Evolutionary conservation across 306 rosid species (phyloP), one percentile per base, ranked within the genome.

Genomic region (Senna tora): DNA sequence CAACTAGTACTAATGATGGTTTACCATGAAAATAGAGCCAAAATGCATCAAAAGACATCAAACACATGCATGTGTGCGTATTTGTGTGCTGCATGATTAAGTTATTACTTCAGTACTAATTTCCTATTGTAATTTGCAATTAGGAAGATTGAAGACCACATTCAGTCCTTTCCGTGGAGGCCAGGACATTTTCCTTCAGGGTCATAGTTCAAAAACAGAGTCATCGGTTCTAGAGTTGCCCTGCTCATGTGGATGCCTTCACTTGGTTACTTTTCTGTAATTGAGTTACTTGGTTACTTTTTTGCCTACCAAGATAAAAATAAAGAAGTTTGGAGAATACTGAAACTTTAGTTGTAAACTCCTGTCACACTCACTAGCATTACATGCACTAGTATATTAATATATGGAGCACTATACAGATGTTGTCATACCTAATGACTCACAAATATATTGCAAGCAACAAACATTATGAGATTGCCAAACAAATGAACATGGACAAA

Each of bases 21-120:
- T 59, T 33, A 32, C 45, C 45, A 77, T 36, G 52, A 49, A 7
- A 20, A 21, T 43, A 50, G 50, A 13, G 67, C 19, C 52, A 67
- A 42, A 62, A 53, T 46, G 38, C 49, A 81, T n/a, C 15, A 59
- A 57, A 56, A 58, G 77, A 28, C 43, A 74, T 52, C 38, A 61
- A 74, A 59, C 25, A 47, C 17, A 11, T 33, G 80, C 59, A 66
- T 53, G 32, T 22, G 56, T 33, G 5, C 22, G 43, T 33, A 7
- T 1, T 30, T 14, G 9, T n/a, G n/a, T 56, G 62, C 52, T 47
- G 20, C 20, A n/a, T 13, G 5, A 47, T 47, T 5, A 47, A 4
- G 20, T 15, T 15, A 47, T 47, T 47, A 47, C 19, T n/a, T n/a
- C 3, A 49, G 34, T 67, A 67, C 21, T 45, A 30, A 68, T 51